Evolutionary conservation across 805 yeast genomes (phyloP), one percentile per base, ranked within the genome.

Genomic region (Schwanniomyces sp.): DNA sequence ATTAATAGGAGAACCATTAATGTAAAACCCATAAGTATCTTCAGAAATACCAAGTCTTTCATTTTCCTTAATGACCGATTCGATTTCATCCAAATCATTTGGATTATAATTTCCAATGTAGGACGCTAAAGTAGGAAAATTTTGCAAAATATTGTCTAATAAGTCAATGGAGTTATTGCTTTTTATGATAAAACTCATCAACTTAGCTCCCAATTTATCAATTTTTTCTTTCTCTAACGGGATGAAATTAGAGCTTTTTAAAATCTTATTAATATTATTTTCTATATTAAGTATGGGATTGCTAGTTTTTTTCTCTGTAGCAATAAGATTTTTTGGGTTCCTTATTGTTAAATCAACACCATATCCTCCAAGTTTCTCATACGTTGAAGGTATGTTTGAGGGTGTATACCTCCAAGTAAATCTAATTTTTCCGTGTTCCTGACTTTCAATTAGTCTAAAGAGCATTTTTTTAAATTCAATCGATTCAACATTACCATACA

Each of bases 321-420:
- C 75, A 2, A 77, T 88, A 25, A 83, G 69, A 49, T 85, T 84
- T 53, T 85, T 89, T 2, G 88, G 80, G 52, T 86, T 70, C 55
- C 86, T 86, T 50, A 86, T 57, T 1, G 84, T 78, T 39, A 86
- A 60, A 39, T 79, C 86, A 14, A 78, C 83, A 1, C 91, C 94
- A 62, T 82, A 89, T 0, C 92, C 94, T 8, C 75, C 54, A 7
- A 83, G 52, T 12, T 62, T 55, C 2, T 40, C 56, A 11, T 16
- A 47, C 1, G 12, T 39, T 12, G 28, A 55, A 7, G 6, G 4
- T 25, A 51, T 44, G 1, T 36, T 49, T 3, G 45, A 17, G 0
- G 86, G 85, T 10, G 81, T 72, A 55, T 90, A 85, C 54, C 97
- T 78, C 86, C 95, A 81, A 2, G 85, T 79, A 61, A 88, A 86